Evolutionary conservation across 2,329 filamentous ascomycete genomes (phyloP).

Genomic region (Thelonectria rubi): DNA sequence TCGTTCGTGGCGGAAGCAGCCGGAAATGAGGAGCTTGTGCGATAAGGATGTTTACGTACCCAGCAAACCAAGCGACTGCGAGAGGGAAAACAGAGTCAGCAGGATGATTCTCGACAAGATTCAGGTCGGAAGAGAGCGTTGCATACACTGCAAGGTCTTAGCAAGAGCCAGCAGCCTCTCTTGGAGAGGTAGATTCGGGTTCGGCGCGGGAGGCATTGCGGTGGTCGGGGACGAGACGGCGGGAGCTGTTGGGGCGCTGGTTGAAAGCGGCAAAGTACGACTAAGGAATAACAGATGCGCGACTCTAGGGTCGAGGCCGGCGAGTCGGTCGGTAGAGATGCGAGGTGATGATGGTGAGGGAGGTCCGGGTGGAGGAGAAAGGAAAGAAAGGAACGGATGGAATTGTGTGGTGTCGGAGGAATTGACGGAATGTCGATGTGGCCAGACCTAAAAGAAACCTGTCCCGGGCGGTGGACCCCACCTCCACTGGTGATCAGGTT

Average conservation of each 20-base stretch:
- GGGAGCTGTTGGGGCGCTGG: constrained; percentile 9
- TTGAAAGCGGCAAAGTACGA: constrained; percentile 15
- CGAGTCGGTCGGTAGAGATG: not conserved
- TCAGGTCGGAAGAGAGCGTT: constrained; percentile 27
- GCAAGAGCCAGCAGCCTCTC: constrained; percentile 81
- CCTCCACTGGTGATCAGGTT: constrained; percentile 8
- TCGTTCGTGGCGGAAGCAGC: constrained; percentile 20
- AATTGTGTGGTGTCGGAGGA: constrained; percentile 13
- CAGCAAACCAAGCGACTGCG: constrained; percentile 80
- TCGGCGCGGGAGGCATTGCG: constrained; percentile 76
- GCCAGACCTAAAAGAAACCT: constrained; percentile 18
- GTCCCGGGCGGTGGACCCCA: not conserved
- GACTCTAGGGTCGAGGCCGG: constrained; percentile 9
- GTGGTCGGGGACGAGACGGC: not conserved
- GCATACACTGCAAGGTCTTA: constrained; percentile 91
- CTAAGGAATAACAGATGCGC: constrained; percentile 22
- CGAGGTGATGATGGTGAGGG: constrained; percentile 18
- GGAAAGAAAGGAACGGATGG: constrained; percentile 10
- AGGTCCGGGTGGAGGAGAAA: not conserved
- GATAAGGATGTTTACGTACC: constrained; percentile 64
- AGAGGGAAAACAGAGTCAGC: constrained; percentile 36
- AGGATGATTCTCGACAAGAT: constrained; percentile 20
- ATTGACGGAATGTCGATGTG: constrained; percentile 26
- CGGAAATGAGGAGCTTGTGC: constrained; percentile 11
- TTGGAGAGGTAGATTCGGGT: constrained; percentile 72